Conservation (phyloP, 768 basidiomycete genomes). For the Rossbeevera mucosa region DNA sequence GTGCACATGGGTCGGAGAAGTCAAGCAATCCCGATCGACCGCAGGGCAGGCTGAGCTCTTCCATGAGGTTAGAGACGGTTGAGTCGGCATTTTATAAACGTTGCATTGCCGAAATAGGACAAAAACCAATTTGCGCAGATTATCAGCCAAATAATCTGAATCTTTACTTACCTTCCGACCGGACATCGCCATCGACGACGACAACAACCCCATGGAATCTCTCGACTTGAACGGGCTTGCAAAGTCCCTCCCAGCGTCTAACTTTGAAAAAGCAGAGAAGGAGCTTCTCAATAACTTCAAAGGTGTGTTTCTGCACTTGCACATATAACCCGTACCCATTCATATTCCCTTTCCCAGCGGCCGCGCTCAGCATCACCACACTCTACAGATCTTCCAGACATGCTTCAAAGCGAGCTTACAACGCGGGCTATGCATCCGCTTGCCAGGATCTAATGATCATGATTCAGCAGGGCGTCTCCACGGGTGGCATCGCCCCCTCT, state of each 20-base stretch:
- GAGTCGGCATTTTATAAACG: background rate
- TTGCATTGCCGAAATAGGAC: background rate
- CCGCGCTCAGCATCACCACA: conserved; percentile 79
- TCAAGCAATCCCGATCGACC: conserved; percentile 27
- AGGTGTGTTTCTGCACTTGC: conserved; percentile 39
- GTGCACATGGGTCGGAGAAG: conserved; percentile 43
- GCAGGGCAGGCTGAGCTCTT: conserved; percentile 11
- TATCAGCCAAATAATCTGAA: background rate
- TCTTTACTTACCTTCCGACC: background rate
- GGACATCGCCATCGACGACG: conserved; percentile 6
- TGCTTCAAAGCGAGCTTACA: conserved; percentile 76
- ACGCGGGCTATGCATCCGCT: conserved; percentile 73
- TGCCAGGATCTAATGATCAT: conserved; percentile 77
- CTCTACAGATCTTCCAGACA: conserved; percentile 76
- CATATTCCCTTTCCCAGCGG: conserved; percentile 45
- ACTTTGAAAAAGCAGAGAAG: conserved; percentile 73
- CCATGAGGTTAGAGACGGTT: conserved; percentile 4
- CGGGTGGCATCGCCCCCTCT: conserved; percentile 41
- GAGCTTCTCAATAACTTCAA: conserved; percentile 79
- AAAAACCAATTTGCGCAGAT: conserved; percentile 1
- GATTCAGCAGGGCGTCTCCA: conserved; percentile 80
- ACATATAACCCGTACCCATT: conserved; percentile 2
- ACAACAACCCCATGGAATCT: conserved; percentile 51
- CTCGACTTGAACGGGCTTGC: conserved; percentile 78
- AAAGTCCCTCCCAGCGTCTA: conserved; percentile 64